A percentile compares a stretch with the other conserved stretches of the same genome.
Conservation (phyloP, 176 grass and related monocot species). For the Metroxylon sagu region DNA sequence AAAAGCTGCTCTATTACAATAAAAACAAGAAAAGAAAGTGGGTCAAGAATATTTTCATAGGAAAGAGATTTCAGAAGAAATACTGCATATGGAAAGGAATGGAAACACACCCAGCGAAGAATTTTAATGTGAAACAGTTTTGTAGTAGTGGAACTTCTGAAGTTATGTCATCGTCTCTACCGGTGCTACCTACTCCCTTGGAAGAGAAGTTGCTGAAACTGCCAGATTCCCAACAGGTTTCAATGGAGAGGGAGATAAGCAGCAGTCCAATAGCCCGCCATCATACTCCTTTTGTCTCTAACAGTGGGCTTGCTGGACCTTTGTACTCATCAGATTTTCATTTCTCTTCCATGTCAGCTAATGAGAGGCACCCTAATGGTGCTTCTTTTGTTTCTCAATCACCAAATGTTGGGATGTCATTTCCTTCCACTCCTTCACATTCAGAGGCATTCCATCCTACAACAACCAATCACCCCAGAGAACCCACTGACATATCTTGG, state of each 20-base stretch:
- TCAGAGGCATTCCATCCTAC: conserved; percentile 28
- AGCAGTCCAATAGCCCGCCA: not conserved
- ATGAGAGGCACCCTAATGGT: conserved; percentile 29
- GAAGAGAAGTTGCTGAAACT: conserved; percentile 9
- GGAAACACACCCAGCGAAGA: not conserved
- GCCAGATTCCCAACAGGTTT: conserved; percentile 1
- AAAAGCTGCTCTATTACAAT: too few species aligned
- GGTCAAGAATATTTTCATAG: too few species aligned
- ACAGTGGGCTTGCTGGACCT: conserved; percentile 28
- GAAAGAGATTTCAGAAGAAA: not conserved
- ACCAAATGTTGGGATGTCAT: conserved; percentile 23
- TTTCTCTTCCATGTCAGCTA: conserved; percentile 10
- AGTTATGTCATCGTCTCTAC: conserved; percentile 11
- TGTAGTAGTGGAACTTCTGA: not conserved
- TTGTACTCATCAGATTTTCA: conserved; percentile 28
- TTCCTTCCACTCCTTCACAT: conserved; percentile 21
- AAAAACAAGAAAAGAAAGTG: too few species aligned
- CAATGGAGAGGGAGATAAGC: not conserved
- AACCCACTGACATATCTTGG: conserved; percentile 32
- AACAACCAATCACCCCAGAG: conserved; percentile 34
- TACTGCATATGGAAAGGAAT: not conserved
- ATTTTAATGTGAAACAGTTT: not conserved
- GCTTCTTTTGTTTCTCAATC: conserved; percentile 33
- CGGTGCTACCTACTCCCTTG: conserved; percentile 1
- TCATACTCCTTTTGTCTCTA: conserved; percentile 10